Base-by-base conservation (phyloP, 352 stramenopile genomes). In the Pythium guiyangense region DNA sequence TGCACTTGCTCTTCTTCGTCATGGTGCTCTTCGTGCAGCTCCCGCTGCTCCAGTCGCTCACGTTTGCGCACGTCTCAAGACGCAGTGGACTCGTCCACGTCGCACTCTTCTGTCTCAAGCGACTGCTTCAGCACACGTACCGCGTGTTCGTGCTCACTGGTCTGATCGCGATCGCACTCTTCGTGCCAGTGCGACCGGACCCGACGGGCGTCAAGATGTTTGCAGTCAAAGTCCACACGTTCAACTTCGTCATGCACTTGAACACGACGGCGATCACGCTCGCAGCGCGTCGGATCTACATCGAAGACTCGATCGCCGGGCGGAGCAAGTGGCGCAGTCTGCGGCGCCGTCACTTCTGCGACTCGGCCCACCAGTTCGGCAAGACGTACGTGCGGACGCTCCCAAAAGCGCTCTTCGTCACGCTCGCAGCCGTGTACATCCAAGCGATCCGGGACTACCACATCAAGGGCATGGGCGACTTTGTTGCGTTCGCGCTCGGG, bases 21-120 rank as follows among this genome's bases (percentile, higher is more conserved):
- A 47, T 45, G 0, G 54, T 70, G 3, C 49, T 64, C 31, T 14
- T 66, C 3, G 22, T 59, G 1, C 57, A 74, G 4, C 25, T 64
- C 39, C 59, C 65, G 2, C 48, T 54, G 1, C n/a, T 73, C 4
- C 61, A 51, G 49, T 54, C 58, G 0, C 54, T 68, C 27, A 43
- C 57, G 6, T 50, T 69, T 39, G 29, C 61, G 5, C 12, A 48
- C 6, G 34, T 39, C 26, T 59, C 59, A 44, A 42, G 64, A 9
- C 29, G 27, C n/a, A 26, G 9, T n/a, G 45, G 17, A 4, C 29
- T 29, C 11, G 57, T 49, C 50, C 56, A 47, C 3, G 54, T 40
- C 29, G 20, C 35, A 2, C 44, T 52, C 26, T 55, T 64, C 17
- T 64, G 59, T 37, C 9, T 60, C 31, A 27, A 34, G 25, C 11